Evolutionary conservation across 306 rosid species (phyloP).

Genomic region (Psophocarpus tetragonolobus): DNA sequence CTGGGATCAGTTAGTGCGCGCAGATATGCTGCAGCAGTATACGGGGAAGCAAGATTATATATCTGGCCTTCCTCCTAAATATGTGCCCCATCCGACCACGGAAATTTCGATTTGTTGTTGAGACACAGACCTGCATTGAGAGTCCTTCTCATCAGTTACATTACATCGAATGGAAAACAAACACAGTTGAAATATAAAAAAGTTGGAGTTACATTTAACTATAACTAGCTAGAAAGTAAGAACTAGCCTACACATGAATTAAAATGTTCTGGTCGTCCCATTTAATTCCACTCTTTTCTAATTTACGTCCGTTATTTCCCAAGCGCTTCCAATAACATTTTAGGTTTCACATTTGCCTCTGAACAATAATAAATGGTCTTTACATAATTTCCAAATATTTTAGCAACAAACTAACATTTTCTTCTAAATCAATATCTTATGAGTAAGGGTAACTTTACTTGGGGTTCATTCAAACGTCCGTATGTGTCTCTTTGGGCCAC

Average conservation of each 20-base stretch:
- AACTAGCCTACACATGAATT: no score
- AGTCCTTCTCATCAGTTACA: slow-evolving; percentile 7
- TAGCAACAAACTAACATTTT: no score
- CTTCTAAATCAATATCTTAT: no score
- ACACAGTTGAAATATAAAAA: no score
- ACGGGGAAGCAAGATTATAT: slow-evolving; percentile 89
- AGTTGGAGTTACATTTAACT: background rate
- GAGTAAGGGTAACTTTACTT: no score
- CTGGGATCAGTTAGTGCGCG: slow-evolving; percentile 95
- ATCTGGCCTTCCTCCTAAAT: slow-evolving; percentile 84
- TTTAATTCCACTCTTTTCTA: no score
- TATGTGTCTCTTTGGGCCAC: slow-evolving; percentile 87
- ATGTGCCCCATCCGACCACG: slow-evolving; percentile 93
- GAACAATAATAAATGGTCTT: no score
- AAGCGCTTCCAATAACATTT: no score
- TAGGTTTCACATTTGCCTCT: no score
- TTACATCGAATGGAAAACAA: slow-evolving; percentile 15
- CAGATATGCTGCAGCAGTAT: slow-evolving; percentile 91
- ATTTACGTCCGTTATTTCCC: no score
- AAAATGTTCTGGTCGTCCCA: no score
- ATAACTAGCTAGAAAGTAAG: slow-evolving; percentile 14
- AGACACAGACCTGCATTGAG: slow-evolving; percentile 61
- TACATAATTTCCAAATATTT: no score
- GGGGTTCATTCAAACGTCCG: slow-evolving; percentile 75
- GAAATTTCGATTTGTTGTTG: slow-evolving; percentile 76